Evolutionary conservation across 2,329 filamentous ascomycete genomes (phyloP).

Genomic region (Xylaria sp.): DNA sequence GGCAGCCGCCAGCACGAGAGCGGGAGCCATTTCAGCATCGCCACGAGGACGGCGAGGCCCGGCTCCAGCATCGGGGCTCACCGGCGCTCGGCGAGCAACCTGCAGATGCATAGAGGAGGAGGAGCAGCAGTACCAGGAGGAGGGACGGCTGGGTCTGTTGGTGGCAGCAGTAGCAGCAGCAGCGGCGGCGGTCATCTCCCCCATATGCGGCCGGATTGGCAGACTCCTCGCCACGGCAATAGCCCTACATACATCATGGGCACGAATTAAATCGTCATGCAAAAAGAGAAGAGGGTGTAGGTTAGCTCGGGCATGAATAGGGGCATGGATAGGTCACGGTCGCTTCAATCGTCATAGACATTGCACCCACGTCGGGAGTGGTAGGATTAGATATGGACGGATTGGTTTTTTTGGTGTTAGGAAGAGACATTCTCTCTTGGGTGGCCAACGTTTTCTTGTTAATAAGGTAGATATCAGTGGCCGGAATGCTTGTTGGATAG

Average conservation of each 20-base stretch:
- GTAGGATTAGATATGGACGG: not conserved
- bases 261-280: conserved; percentile 15
- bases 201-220: conserved; percentile 52
- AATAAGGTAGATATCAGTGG: not conserved
- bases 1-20: conserved; percentile 41
- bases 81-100: conserved; percentile 5
- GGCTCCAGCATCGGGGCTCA: conserved; percentile 39
- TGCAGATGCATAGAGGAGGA: no score
- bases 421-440: not conserved
- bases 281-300: not conserved
- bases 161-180: no score
- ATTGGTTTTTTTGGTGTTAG: not conserved
- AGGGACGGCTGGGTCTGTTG: no score
- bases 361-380: not conserved
- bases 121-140: no score
- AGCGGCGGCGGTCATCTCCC: no score
- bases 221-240: conserved; percentile 54
- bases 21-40: conserved; percentile 46
- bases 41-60: conserved; percentile 45
- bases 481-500: conserved; percentile 6
- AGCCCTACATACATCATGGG: conserved; percentile 32
- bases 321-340: not conserved
- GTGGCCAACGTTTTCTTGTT: not conserved
- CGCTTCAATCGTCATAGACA: not conserved
- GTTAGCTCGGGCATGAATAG: not conserved